Percentiles rank a stretch among this genome's conserved stretches.
phyloP scores from a whole-genome alignment of 257 asterid species.

The Jacaranda copaia region DNA sequence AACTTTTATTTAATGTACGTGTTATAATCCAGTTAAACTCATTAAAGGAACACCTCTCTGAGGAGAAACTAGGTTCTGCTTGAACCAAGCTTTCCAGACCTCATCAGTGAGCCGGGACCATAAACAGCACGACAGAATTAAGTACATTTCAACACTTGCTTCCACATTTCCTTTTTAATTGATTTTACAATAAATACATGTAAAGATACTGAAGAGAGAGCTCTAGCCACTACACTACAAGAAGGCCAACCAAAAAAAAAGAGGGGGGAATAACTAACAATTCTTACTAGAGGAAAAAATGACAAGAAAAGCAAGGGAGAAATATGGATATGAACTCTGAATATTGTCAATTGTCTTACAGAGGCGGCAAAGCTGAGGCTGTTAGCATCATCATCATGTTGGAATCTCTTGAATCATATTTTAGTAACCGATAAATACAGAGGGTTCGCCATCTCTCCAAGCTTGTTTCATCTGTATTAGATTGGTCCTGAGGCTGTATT shows the following conservation, averaged over 20 bases:
- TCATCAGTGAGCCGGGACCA: no score
- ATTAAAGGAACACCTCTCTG: background rate
- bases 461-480: conserved; percentile 71
- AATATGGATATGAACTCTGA: conserved; percentile 37
- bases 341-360: conserved; percentile 5
- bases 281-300: conserved; percentile 23
- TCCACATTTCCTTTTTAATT: conserved; percentile 38
- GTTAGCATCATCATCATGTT: conserved; percentile 43
- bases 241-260: background rate
- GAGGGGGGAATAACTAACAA: background rate
- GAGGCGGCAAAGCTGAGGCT: conserved; percentile 25
- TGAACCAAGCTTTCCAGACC: no score
- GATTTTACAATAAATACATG: conserved; percentile 44
- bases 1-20: no score
- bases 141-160: background rate
- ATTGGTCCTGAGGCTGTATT: conserved; percentile 77
- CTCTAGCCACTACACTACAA: conserved; percentile 35
- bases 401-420: background rate
- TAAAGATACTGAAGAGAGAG: conserved; percentile 27
- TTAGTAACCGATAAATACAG: conserved; percentile 38
- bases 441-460: conserved; percentile 42
- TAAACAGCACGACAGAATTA: no score
- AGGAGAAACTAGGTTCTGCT: background rate
- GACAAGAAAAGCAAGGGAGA: conserved; percentile 5
- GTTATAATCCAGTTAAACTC: background rate